A percentile compares a stretch with the other conserved stretches of the same genome.
Conservation (phyloP, 2,329 filamentous ascomycete genomes). For the Penicillium concentricum region DNA sequence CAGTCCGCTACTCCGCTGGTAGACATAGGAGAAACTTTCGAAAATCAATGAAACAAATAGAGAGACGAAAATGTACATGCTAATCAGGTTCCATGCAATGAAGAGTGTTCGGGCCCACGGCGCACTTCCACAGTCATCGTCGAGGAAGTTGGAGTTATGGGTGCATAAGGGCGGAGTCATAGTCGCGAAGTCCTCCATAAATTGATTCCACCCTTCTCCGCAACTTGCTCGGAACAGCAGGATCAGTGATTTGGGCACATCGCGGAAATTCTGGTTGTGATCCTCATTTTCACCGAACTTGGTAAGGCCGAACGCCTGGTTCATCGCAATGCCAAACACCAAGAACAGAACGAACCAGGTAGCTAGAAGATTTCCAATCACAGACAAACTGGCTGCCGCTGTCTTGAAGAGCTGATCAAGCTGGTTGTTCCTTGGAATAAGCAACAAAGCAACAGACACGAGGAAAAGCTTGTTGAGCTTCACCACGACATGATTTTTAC, state of each 20-base stretch:
- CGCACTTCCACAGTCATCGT: slow-evolving; percentile 88
- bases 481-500: slow-evolving; percentile 59
- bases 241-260: slow-evolving; percentile 89
- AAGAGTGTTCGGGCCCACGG: slow-evolving; percentile 87
- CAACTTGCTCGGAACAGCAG: slow-evolving; percentile 89
- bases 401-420: slow-evolving; percentile 99
- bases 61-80: slow-evolving; percentile 99
- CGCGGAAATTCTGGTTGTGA: slow-evolving; percentile 86
- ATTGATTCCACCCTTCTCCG: slow-evolving; percentile 92
- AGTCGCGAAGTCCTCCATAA: slow-evolving; percentile 93
- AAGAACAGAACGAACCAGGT: slow-evolving; percentile 98
- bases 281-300: slow-evolving; percentile 73
- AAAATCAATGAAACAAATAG: slow-evolving; percentile 98
- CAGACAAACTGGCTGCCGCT: slow-evolving; percentile 84
- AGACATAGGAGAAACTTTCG: slow-evolving; percentile 99
- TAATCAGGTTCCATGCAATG: slow-evolving; percentile 96
- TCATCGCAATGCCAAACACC: slow-evolving; percentile 93
- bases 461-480: slow-evolving; percentile 93
- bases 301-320: slow-evolving; percentile 92
- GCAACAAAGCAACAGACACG: slow-evolving; percentile 80
- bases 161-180: slow-evolving; percentile 81
- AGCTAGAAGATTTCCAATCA: slow-evolving; percentile 86
- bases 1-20: slow-evolving; percentile 91
- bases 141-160: slow-evolving; percentile 67
- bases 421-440: slow-evolving; percentile 95